Base-by-base conservation (phyloP, 2,329 filamentous ascomycete species). In the Fusarium sp. region DNA sequence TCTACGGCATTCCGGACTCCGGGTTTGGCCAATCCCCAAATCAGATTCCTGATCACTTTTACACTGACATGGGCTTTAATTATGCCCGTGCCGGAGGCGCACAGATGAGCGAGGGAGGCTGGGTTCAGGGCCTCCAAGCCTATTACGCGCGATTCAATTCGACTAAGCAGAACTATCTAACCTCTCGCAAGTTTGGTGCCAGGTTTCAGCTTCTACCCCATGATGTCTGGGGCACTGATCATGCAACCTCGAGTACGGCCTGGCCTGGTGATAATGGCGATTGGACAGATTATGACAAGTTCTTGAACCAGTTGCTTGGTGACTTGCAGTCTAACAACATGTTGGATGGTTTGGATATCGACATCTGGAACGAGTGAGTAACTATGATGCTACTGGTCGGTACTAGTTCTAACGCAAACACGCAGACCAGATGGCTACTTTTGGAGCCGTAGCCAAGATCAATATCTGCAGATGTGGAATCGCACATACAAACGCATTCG, bases 31-130 rank as follows among this genome's bases (percentile, higher is more conserved):
- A 59, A 14, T 50, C 56, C 26, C 58, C 47, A 20, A 54, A 6
- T 26, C 58, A 61, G 47, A 61, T 54, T 33, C 58, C 58, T 24
- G 47, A 61, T 44, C 58, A 61, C 36, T 61, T 61, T 9, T 61
- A 54, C 38, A n/a, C 58, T 16, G 58, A 61, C 20, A 61, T 61
- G 10, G 47, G 36, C 24, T 54, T 61, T 2, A 53, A 61, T 20
- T 61, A 50, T 33, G 45, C 48, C 24, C 58, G 58, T 28, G 47
- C 58, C n/a, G 47, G 58, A 53, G 58, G 58, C 20, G 58, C 58
- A 24, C 58, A 61, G 58, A 61, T 61, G 13, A 22, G 1, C 7
- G 18, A 41, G 38, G 48, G 58, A 1, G 58, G 58, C 18, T 61
- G 30, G 58, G 13, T 61, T 1, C 22, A 13, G 6, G 58, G 58